Evolutionary conservation across 192 early-diverging fungal genomes (phyloP).

Genomic region (Chytriomyces sp.): DNA sequence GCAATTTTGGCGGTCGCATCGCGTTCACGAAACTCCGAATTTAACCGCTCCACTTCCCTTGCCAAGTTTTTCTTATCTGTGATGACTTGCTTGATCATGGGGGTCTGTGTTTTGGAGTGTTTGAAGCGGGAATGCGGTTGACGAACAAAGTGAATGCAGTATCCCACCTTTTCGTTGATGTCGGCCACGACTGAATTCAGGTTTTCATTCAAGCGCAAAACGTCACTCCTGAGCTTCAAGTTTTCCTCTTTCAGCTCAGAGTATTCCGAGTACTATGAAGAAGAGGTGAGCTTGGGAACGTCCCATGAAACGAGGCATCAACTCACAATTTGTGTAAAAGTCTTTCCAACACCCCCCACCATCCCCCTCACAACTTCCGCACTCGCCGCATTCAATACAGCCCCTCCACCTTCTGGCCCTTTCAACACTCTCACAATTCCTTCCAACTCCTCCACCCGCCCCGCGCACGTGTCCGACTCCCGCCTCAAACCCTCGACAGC

Average conservation of each 20-base stretch:
- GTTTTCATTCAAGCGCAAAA: slow-evolving; percentile 20
- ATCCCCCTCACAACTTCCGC: background rate
- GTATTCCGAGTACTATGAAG: slow-evolving; percentile 30
- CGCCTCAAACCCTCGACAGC: background rate
- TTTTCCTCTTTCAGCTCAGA: slow-evolving; percentile 31
- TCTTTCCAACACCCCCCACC: slow-evolving; percentile 15
- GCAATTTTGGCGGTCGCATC: background rate
- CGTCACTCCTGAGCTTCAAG: slow-evolving; percentile 16
- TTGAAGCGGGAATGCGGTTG: background rate
- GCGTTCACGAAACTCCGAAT: background rate
- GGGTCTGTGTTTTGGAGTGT: slow-evolving; percentile 19
- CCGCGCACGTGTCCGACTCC: slow-evolving; percentile 6
- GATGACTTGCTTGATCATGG: slow-evolving; percentile 29
- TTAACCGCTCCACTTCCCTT: slow-evolving; percentile 21
- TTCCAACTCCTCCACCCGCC: slow-evolving; percentile 22
- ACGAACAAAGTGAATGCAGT: background rate
- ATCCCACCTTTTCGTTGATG: slow-evolving; percentile 14
- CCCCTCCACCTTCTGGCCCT: background rate
- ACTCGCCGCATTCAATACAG: slow-evolving; percentile 23
- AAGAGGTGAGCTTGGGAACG: background rate
- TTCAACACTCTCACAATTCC: slow-evolving; percentile 4
- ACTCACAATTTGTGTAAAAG: slow-evolving; percentile 34
- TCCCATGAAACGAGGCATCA: background rate
- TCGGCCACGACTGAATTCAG: slow-evolving; percentile 21
- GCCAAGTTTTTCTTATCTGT: slow-evolving; percentile 20